phyloP scores from a whole-genome alignment of 140 eudicot genomes.

The Cichorium intybus region DNA sequence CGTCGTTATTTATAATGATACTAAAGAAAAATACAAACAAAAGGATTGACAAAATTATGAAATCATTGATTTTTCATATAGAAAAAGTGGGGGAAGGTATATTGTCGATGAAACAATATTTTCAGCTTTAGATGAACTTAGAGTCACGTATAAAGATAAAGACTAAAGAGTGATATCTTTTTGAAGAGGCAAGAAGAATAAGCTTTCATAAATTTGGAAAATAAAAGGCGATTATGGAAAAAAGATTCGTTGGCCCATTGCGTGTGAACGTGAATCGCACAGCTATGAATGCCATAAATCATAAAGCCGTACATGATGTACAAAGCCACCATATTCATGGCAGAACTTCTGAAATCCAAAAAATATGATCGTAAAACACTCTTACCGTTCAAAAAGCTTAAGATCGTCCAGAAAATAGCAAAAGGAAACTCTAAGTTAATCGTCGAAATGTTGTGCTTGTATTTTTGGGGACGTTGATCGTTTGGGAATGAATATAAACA shows the following conservation, averaged over 20 bases:
- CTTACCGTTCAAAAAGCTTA: no score
- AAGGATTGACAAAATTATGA: neutral
- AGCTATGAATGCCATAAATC: conserved; percentile 19
- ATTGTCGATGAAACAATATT: conserved; percentile 13
- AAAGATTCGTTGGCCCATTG: conserved; percentile 23
- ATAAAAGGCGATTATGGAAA: neutral
- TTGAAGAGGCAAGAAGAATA: conserved; percentile 2
- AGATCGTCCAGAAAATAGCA: no score
- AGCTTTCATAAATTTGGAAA: conserved; percentile 19
- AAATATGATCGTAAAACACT: neutral
- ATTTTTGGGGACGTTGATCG: neutral
- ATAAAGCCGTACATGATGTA: conserved; percentile 2
- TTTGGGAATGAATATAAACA: neutral
- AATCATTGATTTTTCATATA: conserved; percentile 1
- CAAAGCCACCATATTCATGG: conserved; percentile 11
- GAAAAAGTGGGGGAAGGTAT: conserved; percentile 1
- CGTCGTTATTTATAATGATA: no score
- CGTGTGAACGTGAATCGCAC: conserved; percentile 18
- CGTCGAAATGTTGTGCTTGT: no score
- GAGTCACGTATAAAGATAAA: conserved; percentile 7
- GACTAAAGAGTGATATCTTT: conserved; percentile 2
- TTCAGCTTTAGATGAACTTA: conserved; percentile 16
- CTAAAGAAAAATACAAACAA: no score
- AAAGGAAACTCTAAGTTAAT: no score
- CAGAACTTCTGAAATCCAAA: neutral